Base-by-base conservation (phyloP, 2,329 filamentous ascomycete genomes). In the Aureobasidium sp. region DNA sequence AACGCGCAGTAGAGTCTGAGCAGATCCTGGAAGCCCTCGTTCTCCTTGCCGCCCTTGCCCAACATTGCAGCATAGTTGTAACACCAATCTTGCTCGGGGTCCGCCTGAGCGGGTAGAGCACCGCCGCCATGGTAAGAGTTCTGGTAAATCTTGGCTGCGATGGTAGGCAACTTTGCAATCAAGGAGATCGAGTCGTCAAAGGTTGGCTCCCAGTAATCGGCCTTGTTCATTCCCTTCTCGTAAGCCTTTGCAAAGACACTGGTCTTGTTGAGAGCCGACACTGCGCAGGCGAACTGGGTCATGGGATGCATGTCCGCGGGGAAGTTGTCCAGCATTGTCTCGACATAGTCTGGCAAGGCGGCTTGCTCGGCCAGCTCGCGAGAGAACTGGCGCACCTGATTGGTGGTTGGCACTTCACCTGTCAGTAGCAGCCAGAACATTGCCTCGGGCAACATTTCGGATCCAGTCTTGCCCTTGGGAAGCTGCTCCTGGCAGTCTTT, bases 341-440 rank as follows among this genome's bases (percentile, higher is more conserved):
- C 83, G 68, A 97, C 87, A 69, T 95, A 95, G 47, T 83, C 79
- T 29, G 94, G 94, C 57, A 99, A 84, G 69, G 84, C 79, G 27
- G 89, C 88, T 78, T 97, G 87, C 74, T 92, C 88, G 57, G 94
- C 94, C 29, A 97, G 82, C 75, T 97, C 88, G 63, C 87, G 85
- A 50, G 91, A 96, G 69, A 99, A 86, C 48, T 78, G 80, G 69
- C 93, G 89, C 65, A 94, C 85, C 76, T 99, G 94, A 65, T 79
- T 79, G 27, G 86, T 88, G 1, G 89, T 90, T 29, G 94, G 94
- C 27, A 97, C 89, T 76, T 95, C 83, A 63, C 94, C 94, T 10
- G 94, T 99, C 68, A 99, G 82, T 55, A 99, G 86, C 45, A 97
- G 86, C 94, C 94, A 99, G 83, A 99, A 99, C 94, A 99, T 99